Percentiles rank a stretch among this genome's conserved stretches.
These are phyloP conservation scores for Blastobotrys muscicola DNA, from an alignment of 805 yeast genomes.

Conservation along the genomic window DNA sequence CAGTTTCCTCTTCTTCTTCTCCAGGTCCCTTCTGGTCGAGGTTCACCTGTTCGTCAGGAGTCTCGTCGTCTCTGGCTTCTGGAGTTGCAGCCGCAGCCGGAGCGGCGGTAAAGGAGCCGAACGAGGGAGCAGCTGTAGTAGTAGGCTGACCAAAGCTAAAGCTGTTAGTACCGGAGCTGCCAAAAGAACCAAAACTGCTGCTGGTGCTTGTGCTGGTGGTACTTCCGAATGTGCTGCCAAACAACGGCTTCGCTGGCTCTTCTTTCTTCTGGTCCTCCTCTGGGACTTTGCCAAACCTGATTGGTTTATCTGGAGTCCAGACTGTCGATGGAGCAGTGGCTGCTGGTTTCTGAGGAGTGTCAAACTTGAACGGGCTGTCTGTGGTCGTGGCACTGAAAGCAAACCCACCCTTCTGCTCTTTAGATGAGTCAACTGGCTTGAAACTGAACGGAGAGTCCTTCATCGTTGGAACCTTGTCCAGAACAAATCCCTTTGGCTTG, in stretches of 20 bases:
- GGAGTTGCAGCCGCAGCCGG: slow-evolving; percentile 16
- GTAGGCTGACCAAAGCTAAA: slow-evolving; percentile 4
- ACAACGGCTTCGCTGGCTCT: slow-evolving; percentile 16
- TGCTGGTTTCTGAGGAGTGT: neutral
- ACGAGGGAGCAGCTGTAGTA: neutral
- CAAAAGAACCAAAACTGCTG: neutral
- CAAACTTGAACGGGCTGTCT: slow-evolving; percentile 2
- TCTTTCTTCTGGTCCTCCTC: slow-evolving; percentile 1
- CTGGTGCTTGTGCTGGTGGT: slow-evolving; percentile 12
- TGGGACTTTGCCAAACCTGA: slow-evolving; percentile 20
- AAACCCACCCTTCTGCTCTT: neutral
- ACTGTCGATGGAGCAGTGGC: slow-evolving; percentile 5
- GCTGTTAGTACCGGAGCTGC: neutral
- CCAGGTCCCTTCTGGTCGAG: slow-evolving; percentile 51
- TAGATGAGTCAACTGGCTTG: slow-evolving; percentile 22
- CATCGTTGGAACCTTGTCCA: slow-evolving; percentile 39
- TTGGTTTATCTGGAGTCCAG: slow-evolving; percentile 27
- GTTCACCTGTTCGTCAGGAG: slow-evolving; percentile 35
- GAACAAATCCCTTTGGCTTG: slow-evolving; percentile 54
- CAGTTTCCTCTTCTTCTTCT: slow-evolving; percentile 67
- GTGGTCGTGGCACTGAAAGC: neutral
- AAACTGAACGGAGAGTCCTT: slow-evolving; percentile 44
- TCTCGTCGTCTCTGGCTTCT: slow-evolving; percentile 28
- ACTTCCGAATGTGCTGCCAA: slow-evolving; percentile 15
- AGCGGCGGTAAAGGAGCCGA: slow-evolving; percentile 7